These are phyloP conservation scores for Nicotiana obtusifolia DNA, from an alignment of 257 asterid species.

Conservation along the genomic window DNA sequence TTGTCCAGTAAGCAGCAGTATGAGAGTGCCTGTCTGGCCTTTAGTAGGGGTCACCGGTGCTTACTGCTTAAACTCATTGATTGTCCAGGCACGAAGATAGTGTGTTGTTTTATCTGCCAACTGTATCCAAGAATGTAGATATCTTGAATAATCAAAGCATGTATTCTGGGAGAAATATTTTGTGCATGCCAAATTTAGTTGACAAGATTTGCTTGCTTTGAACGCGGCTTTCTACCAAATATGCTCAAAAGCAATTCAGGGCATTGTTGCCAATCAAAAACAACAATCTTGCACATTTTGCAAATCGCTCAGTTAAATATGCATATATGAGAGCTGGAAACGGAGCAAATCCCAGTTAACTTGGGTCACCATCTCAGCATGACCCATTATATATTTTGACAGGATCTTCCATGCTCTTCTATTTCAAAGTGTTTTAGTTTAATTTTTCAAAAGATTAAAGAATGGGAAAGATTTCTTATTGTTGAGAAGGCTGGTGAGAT, in stretches of 20 bases:
- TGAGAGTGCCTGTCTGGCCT: background rate
- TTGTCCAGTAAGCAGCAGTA: background rate
- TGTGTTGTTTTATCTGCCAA: background rate
- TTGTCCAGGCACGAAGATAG: background rate
- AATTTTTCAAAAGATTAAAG: background rate
- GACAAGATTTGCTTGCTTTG: background rate
- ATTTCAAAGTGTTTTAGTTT: background rate
- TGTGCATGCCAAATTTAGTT: background rate
- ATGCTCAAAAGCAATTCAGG: slow-evolving; percentile 4
- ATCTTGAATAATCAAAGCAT: slow-evolving; percentile 6
- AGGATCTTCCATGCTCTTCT: background rate
- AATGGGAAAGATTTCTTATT: background rate
- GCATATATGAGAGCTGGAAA: too few species aligned
- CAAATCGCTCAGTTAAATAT: too few species aligned
- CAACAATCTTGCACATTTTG: too few species aligned
- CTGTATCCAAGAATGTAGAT: slow-evolving; percentile 8
- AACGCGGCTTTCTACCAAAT: background rate
- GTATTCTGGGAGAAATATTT: slow-evolving; percentile 4
- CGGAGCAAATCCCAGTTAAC: too few species aligned
- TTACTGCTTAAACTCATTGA: background rate
- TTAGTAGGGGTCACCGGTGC: background rate
- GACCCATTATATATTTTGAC: background rate
- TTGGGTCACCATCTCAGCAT: too few species aligned
- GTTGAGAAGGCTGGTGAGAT: background rate
- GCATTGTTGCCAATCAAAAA: too few species aligned